Conservation (phyloP, 208 protist species). For the Leishmania lainsoni region DNA sequence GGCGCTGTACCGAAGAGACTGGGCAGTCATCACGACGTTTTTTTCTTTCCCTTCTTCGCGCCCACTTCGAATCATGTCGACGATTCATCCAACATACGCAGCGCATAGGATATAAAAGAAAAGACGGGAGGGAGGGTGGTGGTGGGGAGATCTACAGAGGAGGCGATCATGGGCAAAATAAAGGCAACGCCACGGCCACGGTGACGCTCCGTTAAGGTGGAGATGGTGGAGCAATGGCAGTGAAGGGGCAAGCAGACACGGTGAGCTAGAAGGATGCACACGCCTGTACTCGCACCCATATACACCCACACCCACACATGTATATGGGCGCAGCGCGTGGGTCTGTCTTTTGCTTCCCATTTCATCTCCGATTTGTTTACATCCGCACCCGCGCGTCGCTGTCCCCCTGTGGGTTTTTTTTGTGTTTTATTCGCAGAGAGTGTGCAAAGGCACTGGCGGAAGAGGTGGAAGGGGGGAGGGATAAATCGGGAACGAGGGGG, state of each 20-base stretch:
- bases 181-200: not conserved
- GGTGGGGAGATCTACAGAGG: not conserved
- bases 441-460: too few relatives aligned
- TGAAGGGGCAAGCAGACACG: not conserved
- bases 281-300: not conserved
- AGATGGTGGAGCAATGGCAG: not conserved
- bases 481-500: not conserved
- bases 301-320: not conserved
- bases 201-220: too few relatives aligned
- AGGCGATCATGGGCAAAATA: not conserved
- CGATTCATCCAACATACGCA: not conserved
- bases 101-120: not conserved
- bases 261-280: not conserved
- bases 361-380: not conserved
- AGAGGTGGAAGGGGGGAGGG: not conserved
- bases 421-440: too few relatives aligned
- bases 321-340: too few relatives aligned
- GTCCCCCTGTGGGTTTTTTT: too few relatives aligned
- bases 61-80: not conserved
- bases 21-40: too few relatives aligned
- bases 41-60: too few relatives aligned
- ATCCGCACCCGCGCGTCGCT: not conserved
- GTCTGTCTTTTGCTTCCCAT: not conserved
- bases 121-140: not conserved
- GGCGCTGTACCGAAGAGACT: not conserved